Conservation (phyloP, 169 alveolate species). For the Haemoproteus tartakovskyi region DNA sequence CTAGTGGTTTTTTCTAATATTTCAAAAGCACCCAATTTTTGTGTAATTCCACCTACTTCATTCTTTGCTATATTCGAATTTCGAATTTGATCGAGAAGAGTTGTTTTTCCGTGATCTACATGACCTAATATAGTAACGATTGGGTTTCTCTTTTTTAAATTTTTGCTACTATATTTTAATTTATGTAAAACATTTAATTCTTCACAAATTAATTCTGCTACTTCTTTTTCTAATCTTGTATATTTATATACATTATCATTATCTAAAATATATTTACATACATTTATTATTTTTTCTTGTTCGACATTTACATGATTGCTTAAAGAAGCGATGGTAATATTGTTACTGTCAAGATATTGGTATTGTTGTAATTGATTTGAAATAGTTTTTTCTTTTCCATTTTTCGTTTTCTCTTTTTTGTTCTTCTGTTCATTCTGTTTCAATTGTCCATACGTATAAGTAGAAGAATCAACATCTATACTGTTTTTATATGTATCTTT, state of each 20-base stretch:
- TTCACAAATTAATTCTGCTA: conserved; percentile 81
- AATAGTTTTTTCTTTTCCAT: neutral
- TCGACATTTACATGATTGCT: conserved; percentile 84
- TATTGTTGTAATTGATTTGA: neutral
- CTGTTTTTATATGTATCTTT: no score
- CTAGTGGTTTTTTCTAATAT: conserved; percentile 72
- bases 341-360: conserved; percentile 38
- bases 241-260: conserved; percentile 87
- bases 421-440: neutral
- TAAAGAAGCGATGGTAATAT: conserved; percentile 68
- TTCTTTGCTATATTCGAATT: conserved; percentile 76
- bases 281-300: conserved; percentile 79
- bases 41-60: conserved; percentile 92
- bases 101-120: conserved; percentile 98
- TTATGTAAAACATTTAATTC: conserved; percentile 88
- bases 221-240: conserved; percentile 71
- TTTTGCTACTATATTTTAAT: conserved; percentile 84
- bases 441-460: no score
- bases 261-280: conserved; percentile 90
- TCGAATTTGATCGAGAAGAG: conserved; percentile 84
- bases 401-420: neutral
- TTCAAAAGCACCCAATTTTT: conserved; percentile 92
- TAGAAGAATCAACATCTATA: no score
- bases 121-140: conserved; percentile 95
- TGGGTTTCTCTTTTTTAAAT: conserved; percentile 84